Conservation (phyloP, 1,284 basidiomycete genomes). For the Ceratobasidium sp. region DNA sequence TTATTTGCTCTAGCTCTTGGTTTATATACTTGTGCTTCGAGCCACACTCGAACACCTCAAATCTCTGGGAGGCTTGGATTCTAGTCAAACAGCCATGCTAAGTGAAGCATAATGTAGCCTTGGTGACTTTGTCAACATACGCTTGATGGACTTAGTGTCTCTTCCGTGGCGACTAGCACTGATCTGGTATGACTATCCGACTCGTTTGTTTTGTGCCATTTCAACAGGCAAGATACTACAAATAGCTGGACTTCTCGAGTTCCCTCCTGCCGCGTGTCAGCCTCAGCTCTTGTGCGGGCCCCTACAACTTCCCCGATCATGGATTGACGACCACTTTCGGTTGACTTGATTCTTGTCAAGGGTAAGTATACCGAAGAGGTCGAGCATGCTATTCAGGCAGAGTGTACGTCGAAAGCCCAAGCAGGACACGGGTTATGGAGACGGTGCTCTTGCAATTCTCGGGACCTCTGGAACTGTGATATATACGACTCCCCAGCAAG, state of each 20-base stretch:
- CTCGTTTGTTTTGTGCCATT: no score
- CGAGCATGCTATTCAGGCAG: slow-evolving; percentile 34
- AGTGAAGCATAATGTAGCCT: no score
- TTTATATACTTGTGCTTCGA: no score
- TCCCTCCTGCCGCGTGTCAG: background rate
- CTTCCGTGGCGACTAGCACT: no score
- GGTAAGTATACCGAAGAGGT: slow-evolving; percentile 33
- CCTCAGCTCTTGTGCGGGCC: slow-evolving; percentile 28
- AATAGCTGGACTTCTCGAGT: slow-evolving; percentile 5
- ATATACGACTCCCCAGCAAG: slow-evolving; percentile 55
- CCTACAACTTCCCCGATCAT: background rate
- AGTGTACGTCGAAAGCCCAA: slow-evolving; percentile 29
- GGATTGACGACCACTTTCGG: slow-evolving; percentile 13
- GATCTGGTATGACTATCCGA: no score
- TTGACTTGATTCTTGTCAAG: slow-evolving; percentile 26
- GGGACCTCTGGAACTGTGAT: slow-evolving; percentile 50
- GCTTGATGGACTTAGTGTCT: no score
- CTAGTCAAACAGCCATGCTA: no score
- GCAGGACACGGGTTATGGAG: slow-evolving; percentile 48
- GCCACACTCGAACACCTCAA: no score
- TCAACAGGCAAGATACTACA: no score
- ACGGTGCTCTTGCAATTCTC: slow-evolving; percentile 56
- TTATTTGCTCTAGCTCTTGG: no score
- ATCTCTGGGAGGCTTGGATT: no score
- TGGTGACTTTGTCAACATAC: no score